These are phyloP conservation scores for Glycine tomentella DNA, from an alignment of 306 rosid species.

Conservation along the genomic window DNA sequence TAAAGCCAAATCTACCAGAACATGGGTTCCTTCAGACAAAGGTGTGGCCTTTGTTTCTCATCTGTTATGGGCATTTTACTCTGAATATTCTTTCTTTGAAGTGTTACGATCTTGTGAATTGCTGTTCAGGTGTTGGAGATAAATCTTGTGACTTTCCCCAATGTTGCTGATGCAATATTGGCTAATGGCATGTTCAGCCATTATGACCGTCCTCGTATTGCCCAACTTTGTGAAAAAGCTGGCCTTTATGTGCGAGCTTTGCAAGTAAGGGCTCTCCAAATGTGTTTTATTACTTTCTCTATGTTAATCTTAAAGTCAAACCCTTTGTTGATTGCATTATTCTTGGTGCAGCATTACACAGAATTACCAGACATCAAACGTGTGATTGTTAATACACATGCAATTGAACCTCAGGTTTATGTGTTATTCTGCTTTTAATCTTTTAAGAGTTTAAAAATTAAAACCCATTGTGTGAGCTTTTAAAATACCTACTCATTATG, in stretches of 20 bases:
- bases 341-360: conserved; percentile 89
- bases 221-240: conserved; percentile 97
- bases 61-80: conserved; percentile 15
- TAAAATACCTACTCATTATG: conserved; percentile 43
- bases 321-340: conserved; percentile 35
- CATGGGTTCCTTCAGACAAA: conserved; percentile 94
- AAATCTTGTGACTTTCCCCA: conserved; percentile 97
- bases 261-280: conserved; percentile 70
- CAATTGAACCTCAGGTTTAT: conserved; percentile 98
- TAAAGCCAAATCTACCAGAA: conserved; percentile 97
- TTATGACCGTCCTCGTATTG: conserved; percentile 97
- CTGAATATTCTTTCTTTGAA: conserved; percentile 18
- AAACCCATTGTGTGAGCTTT: not conserved
- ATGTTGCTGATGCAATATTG: conserved; percentile 97
- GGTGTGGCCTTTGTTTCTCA: conserved; percentile 56
- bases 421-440: conserved; percentile 36
- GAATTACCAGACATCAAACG: conserved; percentile 98
- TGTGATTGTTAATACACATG: conserved; percentile 98
- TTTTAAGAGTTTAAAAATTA: conserved; percentile 33
- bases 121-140: conserved; percentile 86
- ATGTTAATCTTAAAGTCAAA: conserved; percentile 25
- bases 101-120: conserved; percentile 45
- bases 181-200: conserved; percentile 99
- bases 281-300: conserved; percentile 32
- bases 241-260: conserved; percentile 96